phyloP scores from a whole-genome alignment of 163 green algal genomes.

The Scenedesmus sp. region DNA sequence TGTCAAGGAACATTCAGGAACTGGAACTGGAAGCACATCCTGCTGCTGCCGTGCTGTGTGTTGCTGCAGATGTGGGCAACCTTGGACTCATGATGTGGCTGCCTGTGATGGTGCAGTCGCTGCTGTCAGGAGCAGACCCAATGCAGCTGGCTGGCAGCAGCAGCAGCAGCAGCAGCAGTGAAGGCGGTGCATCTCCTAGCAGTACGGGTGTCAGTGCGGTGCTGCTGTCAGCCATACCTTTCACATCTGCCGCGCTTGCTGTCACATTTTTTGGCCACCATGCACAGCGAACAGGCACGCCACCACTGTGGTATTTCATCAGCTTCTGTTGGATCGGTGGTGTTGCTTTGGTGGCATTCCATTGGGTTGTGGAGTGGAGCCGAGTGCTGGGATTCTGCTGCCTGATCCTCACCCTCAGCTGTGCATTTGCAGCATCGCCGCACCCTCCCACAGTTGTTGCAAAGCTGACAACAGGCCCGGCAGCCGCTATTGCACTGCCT shows the following conservation, averaged over 20 bases:
- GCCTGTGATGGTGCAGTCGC: conserved; percentile 26
- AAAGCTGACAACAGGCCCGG: neutral
- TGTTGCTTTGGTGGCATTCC: neutral
- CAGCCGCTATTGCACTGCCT: conserved; percentile 11
- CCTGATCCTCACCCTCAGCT: neutral
- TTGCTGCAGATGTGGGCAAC: conserved; percentile 10
- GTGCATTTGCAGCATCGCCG: neutral
- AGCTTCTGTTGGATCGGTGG: neutral
- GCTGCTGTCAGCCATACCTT: conserved; percentile 44
- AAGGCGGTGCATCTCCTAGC: neutral
- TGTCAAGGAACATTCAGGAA: no score
- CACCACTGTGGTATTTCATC: neutral
- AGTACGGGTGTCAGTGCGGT: conserved; percentile 27
- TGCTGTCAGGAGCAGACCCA: conserved; percentile 24
- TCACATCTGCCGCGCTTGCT: conserved; percentile 10
- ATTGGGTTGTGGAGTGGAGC: neutral
- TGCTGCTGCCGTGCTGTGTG: neutral
- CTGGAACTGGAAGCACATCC: no score
- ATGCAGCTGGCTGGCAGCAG: conserved; percentile 3
- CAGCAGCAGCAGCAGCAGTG: neutral
- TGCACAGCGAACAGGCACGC: conserved; percentile 17
- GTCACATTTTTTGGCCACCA: neutral
- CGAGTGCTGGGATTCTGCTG: neutral
- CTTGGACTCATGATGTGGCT: conserved; percentile 26
- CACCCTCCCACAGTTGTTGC: neutral